Percentiles rank a stretch among this genome's conserved stretches.
Evolutionary conservation across 2,329 filamentous ascomycete species (phyloP).

Genomic region (Shiraia bambusicola): DNA sequence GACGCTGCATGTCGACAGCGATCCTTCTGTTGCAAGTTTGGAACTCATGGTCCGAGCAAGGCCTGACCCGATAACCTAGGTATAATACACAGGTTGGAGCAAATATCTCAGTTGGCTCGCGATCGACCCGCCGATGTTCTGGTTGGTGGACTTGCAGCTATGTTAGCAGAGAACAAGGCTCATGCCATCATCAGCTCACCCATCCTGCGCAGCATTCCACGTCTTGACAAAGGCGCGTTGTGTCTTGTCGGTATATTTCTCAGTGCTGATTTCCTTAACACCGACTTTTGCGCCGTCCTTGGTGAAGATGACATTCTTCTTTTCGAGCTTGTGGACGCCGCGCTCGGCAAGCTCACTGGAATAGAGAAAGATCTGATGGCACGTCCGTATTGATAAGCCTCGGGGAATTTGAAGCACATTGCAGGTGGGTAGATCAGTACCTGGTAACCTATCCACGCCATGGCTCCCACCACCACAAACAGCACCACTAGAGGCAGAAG

Average conservation of each 20-base stretch:
- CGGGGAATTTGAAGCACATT: not conserved
- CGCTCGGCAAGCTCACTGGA: slow-evolving; percentile 65
- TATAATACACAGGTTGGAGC: not conserved
- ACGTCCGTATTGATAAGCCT: slow-evolving; percentile 4
- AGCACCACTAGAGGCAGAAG: slow-evolving; percentile 68
- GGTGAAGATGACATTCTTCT: slow-evolving; percentile 73
- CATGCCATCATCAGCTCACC: slow-evolving; percentile 4
- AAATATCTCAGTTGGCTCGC: not conserved
- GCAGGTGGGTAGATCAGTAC: slow-evolving; percentile 24
- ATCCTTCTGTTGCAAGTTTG: no score
- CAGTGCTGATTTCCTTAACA: slow-evolving; percentile 66
- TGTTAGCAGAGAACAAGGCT: not conserved
- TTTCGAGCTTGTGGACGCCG: slow-evolving; percentile 69
- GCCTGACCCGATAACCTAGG: no score
- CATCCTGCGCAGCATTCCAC: slow-evolving; percentile 47
- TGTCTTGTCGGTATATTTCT: slow-evolving; percentile 72
- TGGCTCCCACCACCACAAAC: slow-evolving; percentile 57
- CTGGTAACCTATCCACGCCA: slow-evolving; percentile 69
- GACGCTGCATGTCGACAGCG: no score
- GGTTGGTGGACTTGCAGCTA: no score
- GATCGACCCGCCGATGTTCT: slow-evolving; percentile 2
- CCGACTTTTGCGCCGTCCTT: slow-evolving; percentile 74
- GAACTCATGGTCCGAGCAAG: no score
- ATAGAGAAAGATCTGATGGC: slow-evolving; percentile 62
- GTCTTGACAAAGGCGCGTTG: slow-evolving; percentile 60